Evolutionary conservation across 108 stramenopile species (phyloP), one percentile per base, ranked within the genome.

Genomic region (Fragilaria radians): DNA sequence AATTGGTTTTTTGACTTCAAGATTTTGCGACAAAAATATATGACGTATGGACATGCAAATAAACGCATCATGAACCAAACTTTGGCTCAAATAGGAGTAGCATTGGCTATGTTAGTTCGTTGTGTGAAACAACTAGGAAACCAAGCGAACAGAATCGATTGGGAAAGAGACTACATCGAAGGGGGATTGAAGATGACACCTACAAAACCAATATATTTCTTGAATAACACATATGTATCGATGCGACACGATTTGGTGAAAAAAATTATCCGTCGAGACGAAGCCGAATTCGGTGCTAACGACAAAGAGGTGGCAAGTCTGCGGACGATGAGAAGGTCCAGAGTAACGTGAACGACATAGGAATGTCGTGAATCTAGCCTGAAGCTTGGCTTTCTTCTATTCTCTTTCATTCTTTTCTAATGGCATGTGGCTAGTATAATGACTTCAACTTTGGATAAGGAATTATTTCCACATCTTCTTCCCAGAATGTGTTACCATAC

Each of bases 21-120:
- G 24, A 64, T 59, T 18, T 49, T 77, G 0, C 72, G 72, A 30
- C 4, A 46, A 28, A 77, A 77, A 32, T 77, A 77, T 47, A 42
- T 42, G 1, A 73, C 72, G 9, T 77, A 77, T 57, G 72, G 72
- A 1, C 76, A 77, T 50, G 48, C 72, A 4, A 54, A n/a, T 19
- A 5, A 32, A 5, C 4, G 46, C 4, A 71, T 72, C 1, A 45
- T 36, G 5, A 52, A 57, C 5, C 63, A 29, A 30, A 67, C 75
- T 5, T 32, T 77, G 1, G 31, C 60, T 53, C 42, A 63, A 3
- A 28, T 72, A 1, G 28, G 56, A 17, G 58, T 28, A 0, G 74
- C 71, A 46, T 9, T 75, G 26, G 32, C 28, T 48, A 24, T 71
- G 7, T 51, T 50, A 21, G 66, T 75, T 25, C 55, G 28, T n/a